These are phyloP conservation scores for Pontederia paniculata DNA, from an alignment of 176 grass and related monocot genomes.

Conservation along the genomic window DNA sequence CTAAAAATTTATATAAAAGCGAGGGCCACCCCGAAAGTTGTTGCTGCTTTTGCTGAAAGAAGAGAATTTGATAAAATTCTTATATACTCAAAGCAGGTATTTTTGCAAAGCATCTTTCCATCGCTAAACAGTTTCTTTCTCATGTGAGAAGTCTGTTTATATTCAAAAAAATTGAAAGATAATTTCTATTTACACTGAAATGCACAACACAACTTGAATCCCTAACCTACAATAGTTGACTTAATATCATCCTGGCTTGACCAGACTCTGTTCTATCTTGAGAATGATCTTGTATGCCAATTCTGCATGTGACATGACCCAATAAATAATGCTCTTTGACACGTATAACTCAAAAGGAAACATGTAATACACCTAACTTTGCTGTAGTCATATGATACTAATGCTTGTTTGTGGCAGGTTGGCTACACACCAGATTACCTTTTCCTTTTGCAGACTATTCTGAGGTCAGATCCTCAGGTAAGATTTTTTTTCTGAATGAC, in stretches of 20 bases:
- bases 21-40: conserved; percentile 95
- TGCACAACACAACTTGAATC: no score
- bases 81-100: conserved; percentile 28
- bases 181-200: no score
- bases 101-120: background rate
- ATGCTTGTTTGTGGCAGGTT: conserved; percentile 46
- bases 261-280: no score
- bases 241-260: no score
- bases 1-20: conserved; percentile 98
- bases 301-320: no score
- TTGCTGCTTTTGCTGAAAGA: conserved; percentile 97
- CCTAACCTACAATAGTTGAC: no score
- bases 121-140: no score
- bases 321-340: no score
- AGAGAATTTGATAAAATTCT: conserved; percentile 61
- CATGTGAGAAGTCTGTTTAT: no score
- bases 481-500: conserved; percentile 3
- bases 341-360: no score
- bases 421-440: conserved; percentile 92
- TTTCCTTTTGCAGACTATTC: conserved; percentile 88
- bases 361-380: background rate
- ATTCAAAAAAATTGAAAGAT: no score
- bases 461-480: conserved; percentile 95
- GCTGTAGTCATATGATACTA: conserved; percentile 4
- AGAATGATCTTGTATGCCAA: no score